Conservation (phyloP, 1,284 basidiomycete genomes). For the Abortiporus biennis region DNA sequence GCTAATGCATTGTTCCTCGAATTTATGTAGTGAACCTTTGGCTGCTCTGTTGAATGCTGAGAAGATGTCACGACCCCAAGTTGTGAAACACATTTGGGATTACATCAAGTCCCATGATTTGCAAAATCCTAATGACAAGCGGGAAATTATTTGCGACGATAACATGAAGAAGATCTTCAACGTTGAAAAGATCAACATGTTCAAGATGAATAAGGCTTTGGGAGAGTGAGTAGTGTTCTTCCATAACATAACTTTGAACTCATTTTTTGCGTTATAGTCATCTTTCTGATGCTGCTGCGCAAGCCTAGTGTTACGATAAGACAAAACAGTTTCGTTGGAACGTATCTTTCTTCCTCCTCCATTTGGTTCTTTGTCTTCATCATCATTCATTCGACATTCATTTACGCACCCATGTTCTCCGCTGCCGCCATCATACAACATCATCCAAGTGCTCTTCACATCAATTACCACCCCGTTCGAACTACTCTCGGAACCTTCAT, state of each 20-base stretch:
- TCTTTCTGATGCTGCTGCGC: constrained; percentile 1
- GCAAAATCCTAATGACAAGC: constrained; percentile 76
- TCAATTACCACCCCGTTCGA: too few species aligned
- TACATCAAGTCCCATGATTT: constrained; percentile 76
- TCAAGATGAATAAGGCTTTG: constrained; percentile 80
- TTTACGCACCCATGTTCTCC: neutral
- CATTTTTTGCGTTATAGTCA: neutral
- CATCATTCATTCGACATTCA: neutral
- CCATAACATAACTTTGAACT: neutral
- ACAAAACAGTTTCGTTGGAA: too few species aligned
- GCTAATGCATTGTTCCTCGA: constrained; percentile 3
- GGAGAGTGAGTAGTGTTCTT: constrained; percentile 51
- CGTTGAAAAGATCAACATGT: constrained; percentile 79
- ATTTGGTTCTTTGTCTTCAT: neutral
- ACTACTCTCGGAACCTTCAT: too few species aligned
- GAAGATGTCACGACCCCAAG: constrained; percentile 78
- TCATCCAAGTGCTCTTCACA: too few species aligned
- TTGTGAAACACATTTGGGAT: constrained; percentile 82
- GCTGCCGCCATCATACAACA: too few species aligned
- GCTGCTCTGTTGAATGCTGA: constrained; percentile 51
- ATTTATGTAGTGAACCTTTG: constrained; percentile 47
- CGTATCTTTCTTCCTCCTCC: neutral
- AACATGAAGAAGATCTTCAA: constrained; percentile 66
- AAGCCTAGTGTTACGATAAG: too few species aligned
- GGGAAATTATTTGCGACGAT: constrained; percentile 78